Percentiles rank a stretch among this genome's conserved stretches.
Evolutionary conservation across 2,329 filamentous ascomycete genomes (phyloP).

Genomic region (Sordariomycetes sp.): DNA sequence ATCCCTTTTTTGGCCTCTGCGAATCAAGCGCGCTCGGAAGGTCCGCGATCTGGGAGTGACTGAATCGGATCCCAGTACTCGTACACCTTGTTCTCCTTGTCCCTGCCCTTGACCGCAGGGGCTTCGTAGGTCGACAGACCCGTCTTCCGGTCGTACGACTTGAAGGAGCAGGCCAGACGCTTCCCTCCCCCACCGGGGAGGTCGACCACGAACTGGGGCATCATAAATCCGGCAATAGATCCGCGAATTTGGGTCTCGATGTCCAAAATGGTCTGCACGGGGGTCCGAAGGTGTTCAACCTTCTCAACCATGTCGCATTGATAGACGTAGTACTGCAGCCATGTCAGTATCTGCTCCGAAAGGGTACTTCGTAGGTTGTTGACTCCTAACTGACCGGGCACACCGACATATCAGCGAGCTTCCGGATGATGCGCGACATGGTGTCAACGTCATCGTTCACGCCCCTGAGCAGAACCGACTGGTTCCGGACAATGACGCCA

Average conservation of each 20-base stretch:
- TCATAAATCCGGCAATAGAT: slow-evolving; percentile 48
- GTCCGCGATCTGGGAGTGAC: slow-evolving; percentile 1
- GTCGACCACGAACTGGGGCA: slow-evolving; percentile 49
- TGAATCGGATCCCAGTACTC: slow-evolving; percentile 41
- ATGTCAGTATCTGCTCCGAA: background rate
- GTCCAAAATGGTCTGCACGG: slow-evolving; percentile 41
- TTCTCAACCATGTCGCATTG: slow-evolving; percentile 49
- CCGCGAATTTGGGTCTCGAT: slow-evolving; percentile 45
- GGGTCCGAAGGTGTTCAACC: slow-evolving; percentile 49
- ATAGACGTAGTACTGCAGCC: slow-evolving; percentile 49
- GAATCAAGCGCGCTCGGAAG: background rate
- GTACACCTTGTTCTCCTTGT: slow-evolving; percentile 34
- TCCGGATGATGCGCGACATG: slow-evolving; percentile 38
- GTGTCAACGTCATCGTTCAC: slow-evolving; percentile 42
- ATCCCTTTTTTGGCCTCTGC: background rate
- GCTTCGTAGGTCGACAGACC: slow-evolving; percentile 43
- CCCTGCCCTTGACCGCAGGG: slow-evolving; percentile 33
- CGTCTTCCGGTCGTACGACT: slow-evolving; percentile 36
- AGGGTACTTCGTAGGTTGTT: background rate
- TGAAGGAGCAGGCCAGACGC: slow-evolving; percentile 37
- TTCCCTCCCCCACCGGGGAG: slow-evolving; percentile 52
- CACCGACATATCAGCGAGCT: slow-evolving; percentile 41
- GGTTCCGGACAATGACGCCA: slow-evolving; percentile 27
- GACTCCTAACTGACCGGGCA: slow-evolving; percentile 30
- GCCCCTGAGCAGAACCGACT: slow-evolving; percentile 43